Evolutionary conservation across 2,329 filamentous ascomycete species (phyloP), one percentile per base, ranked within the genome.

Genomic region (Endothia cerciana): DNA sequence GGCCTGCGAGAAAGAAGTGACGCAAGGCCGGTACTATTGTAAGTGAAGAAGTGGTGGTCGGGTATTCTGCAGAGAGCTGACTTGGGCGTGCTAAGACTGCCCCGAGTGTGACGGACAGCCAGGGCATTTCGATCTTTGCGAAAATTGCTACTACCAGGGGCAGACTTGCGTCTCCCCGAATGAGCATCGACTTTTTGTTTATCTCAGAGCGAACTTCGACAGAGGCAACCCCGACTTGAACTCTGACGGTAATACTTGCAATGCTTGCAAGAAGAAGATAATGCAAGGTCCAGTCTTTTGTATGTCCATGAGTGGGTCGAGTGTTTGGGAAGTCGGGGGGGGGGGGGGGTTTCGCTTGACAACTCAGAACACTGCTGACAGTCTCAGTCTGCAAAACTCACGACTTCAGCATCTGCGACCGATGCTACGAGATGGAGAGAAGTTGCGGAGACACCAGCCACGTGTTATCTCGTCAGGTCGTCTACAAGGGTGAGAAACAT

Each of bases 21-120:
- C 49, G 4, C 62, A 67, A 22, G 65, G 65, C 15, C 63, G 65
- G 15, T 67, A 67, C 38, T 67, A 67, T 22, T 62, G 65, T 67
- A 47, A 62, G 62, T 60, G 11, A 15, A 4, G 3, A 25, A 13
- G 4, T 4, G 6, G 3, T 3, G 4, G n/a, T 3, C 1, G 13
- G 1, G 43, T 2, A 19, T 0, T 5, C 3, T 10, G 30, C 8
- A 58, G 19, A 49, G 6, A 25, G 3, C 25, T 6, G 19, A 15
- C 33, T 51, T 33, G 3, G 8, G 45, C 45, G 45, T 49, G 45
- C 3, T 25, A 36, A 67, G 65, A 65, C 60, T 67, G 65, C 25
- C 65, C 65, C 13, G 65, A 67, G 30, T 67, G 65, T 56, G 57
- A 43, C 15, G 63, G 62, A 6, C 47, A 66, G 3, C 22, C 47